Conservation (phyloP, 2,329 filamentous ascomycete genomes). For the Fusarium albidum region DNA sequence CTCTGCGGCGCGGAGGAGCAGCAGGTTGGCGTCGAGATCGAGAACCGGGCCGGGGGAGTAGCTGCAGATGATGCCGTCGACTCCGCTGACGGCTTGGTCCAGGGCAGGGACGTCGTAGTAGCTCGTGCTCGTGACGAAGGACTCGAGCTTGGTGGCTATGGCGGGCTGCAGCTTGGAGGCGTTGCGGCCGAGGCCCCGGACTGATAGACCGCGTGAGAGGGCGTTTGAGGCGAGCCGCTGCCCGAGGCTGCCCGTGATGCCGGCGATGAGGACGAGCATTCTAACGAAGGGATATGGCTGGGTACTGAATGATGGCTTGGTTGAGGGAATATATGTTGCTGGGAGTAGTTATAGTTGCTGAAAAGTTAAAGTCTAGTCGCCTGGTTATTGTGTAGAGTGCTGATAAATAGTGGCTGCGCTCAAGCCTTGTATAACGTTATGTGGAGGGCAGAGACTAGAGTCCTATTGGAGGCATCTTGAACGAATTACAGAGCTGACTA, state of each 20-base stretch:
- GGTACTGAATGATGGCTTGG: no score
- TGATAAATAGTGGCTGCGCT: no score
- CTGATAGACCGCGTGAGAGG: background rate
- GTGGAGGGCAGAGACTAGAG: no score
- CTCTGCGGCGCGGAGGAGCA: conserved; percentile 13
- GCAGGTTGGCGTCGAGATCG: conserved; percentile 5
- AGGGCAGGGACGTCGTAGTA: background rate
- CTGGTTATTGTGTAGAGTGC: no score
- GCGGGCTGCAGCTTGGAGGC: background rate
- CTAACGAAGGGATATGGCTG: no score
- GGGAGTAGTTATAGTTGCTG: no score
- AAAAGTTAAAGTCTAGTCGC: no score
- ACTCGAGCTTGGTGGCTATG: background rate
- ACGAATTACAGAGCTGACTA: no score
- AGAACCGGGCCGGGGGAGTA: background rate
- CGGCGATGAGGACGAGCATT: background rate
- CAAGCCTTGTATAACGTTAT: no score
- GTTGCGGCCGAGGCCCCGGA: background rate
- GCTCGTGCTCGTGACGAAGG: background rate
- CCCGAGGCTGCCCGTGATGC: background rate
- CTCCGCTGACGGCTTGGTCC: background rate
- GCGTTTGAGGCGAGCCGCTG: background rate
- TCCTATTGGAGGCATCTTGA: no score
- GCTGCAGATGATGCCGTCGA: background rate
- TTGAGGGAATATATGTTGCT: no score